Evolutionary conservation across 768 basidiomycete genomes (phyloP).

Genomic region (Trametopsis cervina): DNA sequence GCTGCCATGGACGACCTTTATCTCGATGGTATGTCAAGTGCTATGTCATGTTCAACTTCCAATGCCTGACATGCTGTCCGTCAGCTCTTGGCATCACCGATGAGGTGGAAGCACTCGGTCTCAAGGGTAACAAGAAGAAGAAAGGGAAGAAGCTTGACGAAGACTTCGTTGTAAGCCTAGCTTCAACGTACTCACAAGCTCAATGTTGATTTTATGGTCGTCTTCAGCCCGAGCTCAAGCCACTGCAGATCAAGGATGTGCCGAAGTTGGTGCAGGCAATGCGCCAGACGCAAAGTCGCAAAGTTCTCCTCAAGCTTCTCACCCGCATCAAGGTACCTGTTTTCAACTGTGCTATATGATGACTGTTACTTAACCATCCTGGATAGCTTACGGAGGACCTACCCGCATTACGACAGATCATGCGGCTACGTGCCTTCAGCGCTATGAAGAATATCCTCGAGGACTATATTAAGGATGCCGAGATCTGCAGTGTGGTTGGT

Average conservation of each 20-base stretch:
- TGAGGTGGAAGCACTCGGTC: constrained; percentile 72
- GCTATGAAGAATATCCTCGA: constrained; percentile 85
- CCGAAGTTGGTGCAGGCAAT: constrained; percentile 90
- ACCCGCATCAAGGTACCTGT: constrained; percentile 69
- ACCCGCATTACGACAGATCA: constrained; percentile 70
- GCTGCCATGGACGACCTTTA: constrained; percentile 92
- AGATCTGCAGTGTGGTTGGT: constrained; percentile 66
- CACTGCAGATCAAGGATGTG: constrained; percentile 71
- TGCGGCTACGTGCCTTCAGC: constrained; percentile 90
- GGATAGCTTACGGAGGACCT: constrained; percentile 79
- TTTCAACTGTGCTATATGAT: not conserved
- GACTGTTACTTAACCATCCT: not conserved
- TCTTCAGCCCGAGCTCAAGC: constrained; percentile 65
- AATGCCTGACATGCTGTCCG: constrained; percentile 1
- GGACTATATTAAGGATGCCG: constrained; percentile 64
- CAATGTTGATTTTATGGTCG: constrained; percentile 2
- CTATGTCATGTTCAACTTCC: not conserved
- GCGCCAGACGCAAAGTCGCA: constrained; percentile 78
- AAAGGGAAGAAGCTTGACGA: constrained; percentile 91
- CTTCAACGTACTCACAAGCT: not conserved
- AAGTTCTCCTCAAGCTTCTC: constrained; percentile 77
- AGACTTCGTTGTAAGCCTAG: constrained; percentile 69
- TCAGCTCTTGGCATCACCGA: constrained; percentile 91
- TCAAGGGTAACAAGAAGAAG: constrained; percentile 87
- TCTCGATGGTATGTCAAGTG: constrained; percentile 63